Evolutionary conservation across 169 alveolate species (phyloP).

Genomic region (Miamiensis avidus): DNA sequence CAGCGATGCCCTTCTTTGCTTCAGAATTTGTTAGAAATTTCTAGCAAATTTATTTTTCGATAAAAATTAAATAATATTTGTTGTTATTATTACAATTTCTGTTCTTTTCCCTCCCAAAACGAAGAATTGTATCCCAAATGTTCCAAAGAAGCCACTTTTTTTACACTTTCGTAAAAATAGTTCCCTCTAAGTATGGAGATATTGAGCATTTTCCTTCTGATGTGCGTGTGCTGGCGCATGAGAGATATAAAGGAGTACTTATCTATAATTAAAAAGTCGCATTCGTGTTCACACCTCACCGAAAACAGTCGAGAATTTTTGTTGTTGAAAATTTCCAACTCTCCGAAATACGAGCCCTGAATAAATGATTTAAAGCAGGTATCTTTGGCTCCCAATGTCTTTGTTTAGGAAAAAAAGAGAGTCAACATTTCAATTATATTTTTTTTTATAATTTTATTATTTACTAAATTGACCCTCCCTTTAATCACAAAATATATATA

Average conservation of each 20-base stretch:
- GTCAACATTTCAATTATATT: constrained; percentile 53
- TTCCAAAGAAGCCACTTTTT: not conserved
- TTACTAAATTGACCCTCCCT: not conserved
- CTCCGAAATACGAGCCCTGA: constrained; percentile 59
- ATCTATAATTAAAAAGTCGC: constrained; percentile 6
- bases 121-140: no score
- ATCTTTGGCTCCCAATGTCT: constrained; percentile 56
- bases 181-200: not conserved
- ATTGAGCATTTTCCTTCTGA: constrained; percentile 1
- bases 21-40: no score
- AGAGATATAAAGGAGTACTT: constrained; percentile 6
- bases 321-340: constrained; percentile 49
- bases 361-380: constrained; percentile 45
- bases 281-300: constrained; percentile 1
- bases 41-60: no score
- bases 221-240: not conserved
- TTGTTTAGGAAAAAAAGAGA: constrained; percentile 70
- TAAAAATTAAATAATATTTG: no score
- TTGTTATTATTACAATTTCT: no score
- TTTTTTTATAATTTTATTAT: no score
- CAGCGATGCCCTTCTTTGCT: no score
- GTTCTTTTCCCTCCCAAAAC: no score
- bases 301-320: constrained; percentile 24
- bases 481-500: not conserved
- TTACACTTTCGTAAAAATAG: not conserved